Base-by-base conservation (phyloP, 192 early-diverging fungal genomes). In the Dispira simplex region DNA sequence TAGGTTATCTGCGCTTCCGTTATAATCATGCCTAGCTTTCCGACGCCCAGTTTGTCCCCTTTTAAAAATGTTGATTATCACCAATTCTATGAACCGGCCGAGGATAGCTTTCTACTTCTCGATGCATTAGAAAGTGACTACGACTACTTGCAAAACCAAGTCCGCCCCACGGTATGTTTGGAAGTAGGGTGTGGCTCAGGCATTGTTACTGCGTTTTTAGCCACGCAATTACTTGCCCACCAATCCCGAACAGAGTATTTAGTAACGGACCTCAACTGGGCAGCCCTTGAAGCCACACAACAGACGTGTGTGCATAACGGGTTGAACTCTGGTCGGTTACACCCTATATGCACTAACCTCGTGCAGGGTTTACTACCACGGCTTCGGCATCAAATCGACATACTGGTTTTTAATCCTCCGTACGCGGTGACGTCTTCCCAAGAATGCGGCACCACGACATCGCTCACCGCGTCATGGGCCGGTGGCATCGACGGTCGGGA, bases 61-160 rank as follows among this genome's bases (percentile, higher is more conserved):
- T 67, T 95, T 56, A 79, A 73, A 39, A 55, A 67, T 12, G 47
- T 75, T 16, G 82, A 90, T 65, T 88, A 81, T 51, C 69, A 77
- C 16, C 65, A 80, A 46, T 83, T 98, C 1, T 98, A 96, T 67
- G 92, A 93, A 71, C 91, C 95, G 8, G 86, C 85, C 9, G 93
- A 98, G 77, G 95, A 98, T 70, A 92, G 92, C 0, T 98, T 94
- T 68, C 71, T 98, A 53, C 74, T 98, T 18, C 74, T 98, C 27
- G 93, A 96, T 69, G 87, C 89, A 3, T 81, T 98, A n/a, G 92
- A 96, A 64, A 74, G 78, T 55, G 92, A 95, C 55, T 71, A 64
- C 0, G 21, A 67, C 8, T 67, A 75, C 39, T 58, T 95, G 46
- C 74, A 78, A 21, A 64, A 66, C 9, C 71, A 69, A 11, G 62